These are phyloP conservation scores for Xylaria flabelliformis DNA, from an alignment of 495 filamentous ascomycete species.

Conservation along the genomic window DNA sequence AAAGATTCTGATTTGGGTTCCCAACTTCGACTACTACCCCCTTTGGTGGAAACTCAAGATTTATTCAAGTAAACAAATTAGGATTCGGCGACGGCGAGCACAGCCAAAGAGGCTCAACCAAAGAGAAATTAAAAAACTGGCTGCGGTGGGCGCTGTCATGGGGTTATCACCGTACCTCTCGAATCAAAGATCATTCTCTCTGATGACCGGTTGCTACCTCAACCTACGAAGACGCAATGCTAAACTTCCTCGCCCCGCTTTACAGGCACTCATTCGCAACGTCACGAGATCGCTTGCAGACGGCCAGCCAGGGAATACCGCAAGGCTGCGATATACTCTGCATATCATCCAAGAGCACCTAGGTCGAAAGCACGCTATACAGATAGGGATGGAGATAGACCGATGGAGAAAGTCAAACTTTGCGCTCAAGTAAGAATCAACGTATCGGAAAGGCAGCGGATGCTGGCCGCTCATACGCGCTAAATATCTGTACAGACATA, in stretches of 20 bases:
- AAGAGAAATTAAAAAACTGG: neutral
- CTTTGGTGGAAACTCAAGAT: conserved; percentile 28
- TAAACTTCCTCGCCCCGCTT: conserved; percentile 33
- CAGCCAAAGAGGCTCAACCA: neutral
- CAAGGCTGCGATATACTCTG: conserved; percentile 48
- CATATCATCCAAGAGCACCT: conserved; percentile 39
- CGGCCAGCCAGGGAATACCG: conserved; percentile 44
- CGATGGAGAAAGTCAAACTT: conserved; percentile 37
- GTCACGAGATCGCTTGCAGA: conserved; percentile 47
- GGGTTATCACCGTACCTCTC: conserved; percentile 41
- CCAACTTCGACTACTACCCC: conserved; percentile 14
- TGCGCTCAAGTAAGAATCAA: neutral
- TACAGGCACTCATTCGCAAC: conserved; percentile 45
- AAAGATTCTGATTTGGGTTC: conserved; percentile 24
- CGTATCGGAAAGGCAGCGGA: neutral
- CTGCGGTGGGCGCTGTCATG: conserved; percentile 27
- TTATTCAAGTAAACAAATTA: neutral
- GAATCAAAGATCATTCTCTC: conserved; percentile 45
- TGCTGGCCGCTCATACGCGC: neutral
- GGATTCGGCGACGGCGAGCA: neutral
- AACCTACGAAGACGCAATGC: conserved; percentile 38
- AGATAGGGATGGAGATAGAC: conserved; percentile 33
- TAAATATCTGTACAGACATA: neutral
- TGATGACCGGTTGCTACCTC: conserved; percentile 46
- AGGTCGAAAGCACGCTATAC: conserved; percentile 38